phyloP scores from a whole-genome alignment of 345 rosid species.

The Gossypium mustelinum region DNA sequence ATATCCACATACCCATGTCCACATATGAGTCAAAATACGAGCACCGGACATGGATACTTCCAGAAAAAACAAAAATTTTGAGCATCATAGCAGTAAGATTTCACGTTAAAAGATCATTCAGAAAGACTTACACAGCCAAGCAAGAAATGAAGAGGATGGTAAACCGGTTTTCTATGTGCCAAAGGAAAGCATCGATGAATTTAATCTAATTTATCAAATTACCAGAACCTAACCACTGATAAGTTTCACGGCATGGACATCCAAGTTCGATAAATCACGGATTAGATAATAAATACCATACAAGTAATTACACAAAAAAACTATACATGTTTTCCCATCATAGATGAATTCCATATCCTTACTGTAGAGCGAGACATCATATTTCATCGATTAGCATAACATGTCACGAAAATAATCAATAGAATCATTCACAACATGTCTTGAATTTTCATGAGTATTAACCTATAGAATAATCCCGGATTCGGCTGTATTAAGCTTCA shows the following conservation, averaged over 20 bases:
- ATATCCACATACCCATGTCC: background rate
- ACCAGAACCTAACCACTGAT: background rate
- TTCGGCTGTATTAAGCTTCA: background rate
- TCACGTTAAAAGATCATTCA: background rate
- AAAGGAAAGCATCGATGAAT: background rate
- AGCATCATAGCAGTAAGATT: background rate
- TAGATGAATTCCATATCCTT: background rate
- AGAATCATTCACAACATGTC: background rate
- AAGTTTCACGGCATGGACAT: background rate
- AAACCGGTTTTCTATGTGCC: background rate
- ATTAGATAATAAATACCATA: background rate
- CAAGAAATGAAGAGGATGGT: background rate
- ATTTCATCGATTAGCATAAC: background rate
- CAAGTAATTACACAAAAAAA: background rate
- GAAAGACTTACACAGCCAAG: background rate
- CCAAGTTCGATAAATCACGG: background rate
- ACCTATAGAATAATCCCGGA: too few relatives aligned
- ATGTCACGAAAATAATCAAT: background rate
- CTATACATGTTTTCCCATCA: background rate
- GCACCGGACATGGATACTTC: background rate
- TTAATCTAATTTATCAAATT: background rate
- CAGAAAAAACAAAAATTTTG: background rate
- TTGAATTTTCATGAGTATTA: background rate
- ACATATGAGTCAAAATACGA: background rate
- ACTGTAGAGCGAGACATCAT: background rate